Evolutionary conservation across 352 stramenopile genomes (phyloP), one percentile per base, ranked within the genome.

Genomic region (Phytophthora capsici): DNA sequence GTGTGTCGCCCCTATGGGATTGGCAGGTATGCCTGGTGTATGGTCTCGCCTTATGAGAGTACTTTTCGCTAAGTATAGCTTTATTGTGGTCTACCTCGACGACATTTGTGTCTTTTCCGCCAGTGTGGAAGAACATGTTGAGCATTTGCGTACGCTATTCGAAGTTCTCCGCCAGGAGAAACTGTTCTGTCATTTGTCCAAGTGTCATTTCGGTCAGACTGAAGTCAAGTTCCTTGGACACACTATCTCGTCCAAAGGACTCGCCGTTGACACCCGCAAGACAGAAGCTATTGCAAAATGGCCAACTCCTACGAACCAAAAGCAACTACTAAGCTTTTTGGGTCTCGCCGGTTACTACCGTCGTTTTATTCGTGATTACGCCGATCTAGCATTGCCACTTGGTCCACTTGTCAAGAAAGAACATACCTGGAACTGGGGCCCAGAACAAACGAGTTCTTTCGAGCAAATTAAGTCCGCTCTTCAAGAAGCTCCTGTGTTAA

Each of bases 21-120:
- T 86, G 9, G 45, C 49, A 17, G 71, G 73, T 28, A 86, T 82
- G 71, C 67, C 67, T 10, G 64, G 67, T 25, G 59, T 72, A 6
- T 86, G 64, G 73, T 75, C 71, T 8, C 70, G 67, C n/a, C 41
- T 79, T 2, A 81, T 81, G 73, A 66, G 64, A 17, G 23, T 52
- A 3, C 40, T 78, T 0, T 78, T 86, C 19, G 63, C n/a, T 0
- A 58, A 67, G 12, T 67, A 61, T 19, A n/a, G 4, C 12, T 86
- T 78, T 51, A 46, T 86, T 19, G 65, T 80, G 6, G 67, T 77
- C 0, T 81, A 75, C 22, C 28, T 79, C 2, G 70, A 80, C 22
- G 72, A 80, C 28, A 77, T 85, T 55, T 77, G 53, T 46, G 51
- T 79, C 28, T 57, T 78, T 20, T 80, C 57, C 10, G 12, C 10